phyloP scores from a whole-genome alignment of 148 eudicot species.

The Persicaria maculosa region DNA sequence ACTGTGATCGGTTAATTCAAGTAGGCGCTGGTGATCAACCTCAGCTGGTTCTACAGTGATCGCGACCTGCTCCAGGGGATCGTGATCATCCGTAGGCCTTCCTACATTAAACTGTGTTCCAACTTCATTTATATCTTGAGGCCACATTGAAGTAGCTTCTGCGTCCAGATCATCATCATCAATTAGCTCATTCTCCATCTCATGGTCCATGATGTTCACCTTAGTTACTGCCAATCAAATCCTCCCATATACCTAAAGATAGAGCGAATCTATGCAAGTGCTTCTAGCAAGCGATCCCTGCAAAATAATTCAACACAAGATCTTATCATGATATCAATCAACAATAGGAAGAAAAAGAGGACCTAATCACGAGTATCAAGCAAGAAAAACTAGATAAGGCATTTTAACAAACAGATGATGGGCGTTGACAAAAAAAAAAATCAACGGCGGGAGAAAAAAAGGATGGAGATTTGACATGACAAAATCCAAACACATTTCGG shows the following conservation, averaged over 20 bases:
- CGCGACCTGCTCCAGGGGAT: conserved; percentile 54
- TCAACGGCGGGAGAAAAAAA: neutral
- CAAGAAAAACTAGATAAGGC: neutral
- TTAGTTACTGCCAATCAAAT: conserved; percentile 2
- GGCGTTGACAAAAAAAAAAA: neutral
- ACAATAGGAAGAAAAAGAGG: neutral
- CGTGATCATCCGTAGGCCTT: conserved; percentile 56
- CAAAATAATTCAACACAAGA: neutral
- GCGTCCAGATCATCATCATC: conserved; percentile 6
- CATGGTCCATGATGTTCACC: conserved; percentile 23
- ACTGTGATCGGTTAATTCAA: conserved; percentile 54
- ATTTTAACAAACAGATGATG: neutral
- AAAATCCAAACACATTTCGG: neutral
- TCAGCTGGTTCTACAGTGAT: conserved; percentile 42
- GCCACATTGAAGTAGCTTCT: conserved; percentile 63
- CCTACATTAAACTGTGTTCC: conserved; percentile 72
- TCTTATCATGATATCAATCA: neutral
- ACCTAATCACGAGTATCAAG: neutral
- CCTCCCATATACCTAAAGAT: neutral
- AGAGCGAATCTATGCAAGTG: conserved; percentile 3
- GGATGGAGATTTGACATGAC: neutral
- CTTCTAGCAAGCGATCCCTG: conserved; percentile 4
- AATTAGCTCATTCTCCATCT: conserved; percentile 45
- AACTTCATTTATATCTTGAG: conserved; percentile 60
- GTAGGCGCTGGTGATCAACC: conserved; percentile 55